phyloP scores from a whole-genome alignment of 768 basidiomycete genomes.

The Tricholoma sp. region DNA sequence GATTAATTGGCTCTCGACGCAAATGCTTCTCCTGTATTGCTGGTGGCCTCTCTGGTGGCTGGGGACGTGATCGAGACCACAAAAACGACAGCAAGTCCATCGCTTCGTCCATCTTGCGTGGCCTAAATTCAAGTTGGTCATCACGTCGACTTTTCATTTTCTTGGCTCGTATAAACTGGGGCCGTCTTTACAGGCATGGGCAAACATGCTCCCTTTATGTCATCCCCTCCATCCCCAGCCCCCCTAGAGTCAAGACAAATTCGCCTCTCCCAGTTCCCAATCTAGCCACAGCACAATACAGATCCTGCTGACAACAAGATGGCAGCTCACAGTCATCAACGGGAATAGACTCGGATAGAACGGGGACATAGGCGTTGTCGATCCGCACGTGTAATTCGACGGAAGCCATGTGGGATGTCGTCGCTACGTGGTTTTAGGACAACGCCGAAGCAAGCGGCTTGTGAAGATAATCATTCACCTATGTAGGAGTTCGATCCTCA shows the following conservation, averaged over 20 bases:
- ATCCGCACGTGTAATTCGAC: no score
- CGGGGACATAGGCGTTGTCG: no score
- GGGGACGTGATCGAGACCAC: background rate
- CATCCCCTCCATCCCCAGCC: background rate
- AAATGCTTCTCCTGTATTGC: background rate
- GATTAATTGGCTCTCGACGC: background rate
- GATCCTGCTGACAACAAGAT: no score
- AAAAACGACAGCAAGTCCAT: constrained; percentile 1
- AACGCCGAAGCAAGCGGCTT: no score
- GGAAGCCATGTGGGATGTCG: no score
- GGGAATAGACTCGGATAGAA: no score
- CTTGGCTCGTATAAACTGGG: background rate
- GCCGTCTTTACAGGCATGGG: background rate
- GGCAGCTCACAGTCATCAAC: no score
- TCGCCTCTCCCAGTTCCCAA: background rate
- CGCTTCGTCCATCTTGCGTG: background rate
- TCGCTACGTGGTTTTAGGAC: no score
- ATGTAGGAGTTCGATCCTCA: no score
- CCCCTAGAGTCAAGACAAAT: background rate
- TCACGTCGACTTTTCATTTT: background rate
- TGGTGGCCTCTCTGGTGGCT: background rate
- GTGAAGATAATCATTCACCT: no score
- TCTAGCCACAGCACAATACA: background rate
- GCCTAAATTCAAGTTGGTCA: background rate
- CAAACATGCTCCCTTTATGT: background rate